Evolutionary conservation across 352 stramenopile genomes (phyloP).

Genomic region (Phytophthora macrochlamydospora): DNA sequence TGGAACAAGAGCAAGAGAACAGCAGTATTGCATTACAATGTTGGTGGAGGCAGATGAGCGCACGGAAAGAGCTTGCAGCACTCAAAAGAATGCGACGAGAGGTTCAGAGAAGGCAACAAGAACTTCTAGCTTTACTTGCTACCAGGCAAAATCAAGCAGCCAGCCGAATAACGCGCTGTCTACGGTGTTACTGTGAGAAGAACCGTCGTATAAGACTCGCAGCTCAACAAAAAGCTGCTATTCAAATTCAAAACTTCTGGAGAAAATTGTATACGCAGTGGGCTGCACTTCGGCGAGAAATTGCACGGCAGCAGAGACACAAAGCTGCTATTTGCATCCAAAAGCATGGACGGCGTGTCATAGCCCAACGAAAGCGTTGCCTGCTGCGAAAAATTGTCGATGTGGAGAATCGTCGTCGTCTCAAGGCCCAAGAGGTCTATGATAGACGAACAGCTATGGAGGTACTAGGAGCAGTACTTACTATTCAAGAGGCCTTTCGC

Average conservation of each 20-base stretch:
- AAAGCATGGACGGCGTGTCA: slow-evolving; percentile 31
- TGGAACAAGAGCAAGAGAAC: slow-evolving; percentile 14
- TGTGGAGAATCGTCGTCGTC: slow-evolving; percentile 23
- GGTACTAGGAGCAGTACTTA: slow-evolving; percentile 45
- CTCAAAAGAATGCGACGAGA: slow-evolving; percentile 40
- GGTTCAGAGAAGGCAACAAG: slow-evolving; percentile 48
- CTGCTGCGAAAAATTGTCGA: slow-evolving; percentile 49
- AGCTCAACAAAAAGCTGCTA: slow-evolving; percentile 27
- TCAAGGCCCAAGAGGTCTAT: slow-evolving; percentile 11
- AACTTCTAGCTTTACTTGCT: slow-evolving; percentile 45
- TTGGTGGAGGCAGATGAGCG: slow-evolving; percentile 61
- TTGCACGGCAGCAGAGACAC: slow-evolving; percentile 37
- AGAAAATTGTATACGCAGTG: slow-evolving; percentile 47
- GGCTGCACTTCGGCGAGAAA: slow-evolving; percentile 45
- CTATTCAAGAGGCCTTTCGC: slow-evolving; percentile 50
- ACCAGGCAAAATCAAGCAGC: slow-evolving; percentile 53
- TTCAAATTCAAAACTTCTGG: slow-evolving; percentile 62
- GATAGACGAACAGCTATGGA: slow-evolving; percentile 9
- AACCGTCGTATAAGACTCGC: slow-evolving; percentile 5
- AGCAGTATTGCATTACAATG: slow-evolving; percentile 46
- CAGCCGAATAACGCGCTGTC: slow-evolving; percentile 46
- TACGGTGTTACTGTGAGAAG: slow-evolving; percentile 29
- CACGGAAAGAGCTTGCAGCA: slow-evolving; percentile 25
- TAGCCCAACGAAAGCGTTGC: slow-evolving; percentile 33
- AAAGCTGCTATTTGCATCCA: slow-evolving; percentile 57